These are phyloP conservation scores for Bryoglossum gracile DNA, from an alignment of 495 filamentous ascomycete species.

Conservation along the genomic window DNA sequence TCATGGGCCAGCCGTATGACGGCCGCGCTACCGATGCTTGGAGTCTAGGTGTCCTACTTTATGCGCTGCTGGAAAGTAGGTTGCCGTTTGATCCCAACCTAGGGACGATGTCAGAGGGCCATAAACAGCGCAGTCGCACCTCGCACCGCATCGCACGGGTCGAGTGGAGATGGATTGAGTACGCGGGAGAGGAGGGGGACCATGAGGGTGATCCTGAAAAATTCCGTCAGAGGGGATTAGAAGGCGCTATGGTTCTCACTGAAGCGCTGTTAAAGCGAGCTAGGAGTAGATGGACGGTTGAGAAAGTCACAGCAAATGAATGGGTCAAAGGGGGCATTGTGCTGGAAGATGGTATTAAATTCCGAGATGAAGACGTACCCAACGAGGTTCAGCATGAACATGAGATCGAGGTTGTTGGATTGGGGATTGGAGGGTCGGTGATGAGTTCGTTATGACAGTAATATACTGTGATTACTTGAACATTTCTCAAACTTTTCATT, in stretches of 20 bases:
- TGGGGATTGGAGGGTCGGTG: no score
- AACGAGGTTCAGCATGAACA: constrained; percentile 33
- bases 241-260: constrained; percentile 70
- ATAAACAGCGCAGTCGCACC: constrained; percentile 65
- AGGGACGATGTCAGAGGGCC: constrained; percentile 59
- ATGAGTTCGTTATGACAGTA: constrained; percentile 17
- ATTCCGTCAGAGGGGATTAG: constrained; percentile 53
- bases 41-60: constrained; percentile 89
- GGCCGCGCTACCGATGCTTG: constrained; percentile 89
- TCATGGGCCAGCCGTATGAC: constrained; percentile 92
- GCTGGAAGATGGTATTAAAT: constrained; percentile 61
- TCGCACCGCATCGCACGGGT: constrained; percentile 89
- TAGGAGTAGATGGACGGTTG: constrained; percentile 62
- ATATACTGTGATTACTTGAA: background rate
- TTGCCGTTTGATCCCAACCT: constrained; percentile 87
- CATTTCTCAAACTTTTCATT: no score
- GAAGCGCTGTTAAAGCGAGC: constrained; percentile 77
- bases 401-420: no score
- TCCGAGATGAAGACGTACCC: constrained; percentile 56
- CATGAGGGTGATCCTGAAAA: constrained; percentile 40
- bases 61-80: constrained; percentile 85
- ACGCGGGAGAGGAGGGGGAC: constrained; percentile 66
- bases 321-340: constrained; percentile 73
- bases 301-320: constrained; percentile 58
- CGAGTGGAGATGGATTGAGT: constrained; percentile 91